Conservation (phyloP, 139 green algal genomes). For the Chlorella sp. region DNA sequence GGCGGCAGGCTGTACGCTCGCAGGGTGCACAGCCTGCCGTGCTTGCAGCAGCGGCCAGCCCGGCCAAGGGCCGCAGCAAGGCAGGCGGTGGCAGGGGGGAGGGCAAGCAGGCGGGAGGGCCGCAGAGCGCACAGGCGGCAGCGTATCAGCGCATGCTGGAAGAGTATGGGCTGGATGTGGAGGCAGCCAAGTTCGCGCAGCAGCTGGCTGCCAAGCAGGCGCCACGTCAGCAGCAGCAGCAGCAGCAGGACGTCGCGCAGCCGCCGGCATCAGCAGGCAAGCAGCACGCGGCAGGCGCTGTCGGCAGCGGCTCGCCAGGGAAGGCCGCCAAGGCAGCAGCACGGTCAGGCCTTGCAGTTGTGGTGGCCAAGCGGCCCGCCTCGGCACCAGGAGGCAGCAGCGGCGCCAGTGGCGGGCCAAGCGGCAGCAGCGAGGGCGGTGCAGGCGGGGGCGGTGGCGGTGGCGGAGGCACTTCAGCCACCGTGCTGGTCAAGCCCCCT, state of each 20-base stretch:
- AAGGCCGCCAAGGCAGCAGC: conserved; percentile 3
- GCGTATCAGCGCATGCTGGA: conserved; percentile 22
- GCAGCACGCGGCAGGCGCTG: not conserved
- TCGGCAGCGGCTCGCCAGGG: not conserved
- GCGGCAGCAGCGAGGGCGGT: not conserved
- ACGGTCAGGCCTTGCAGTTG: not conserved
- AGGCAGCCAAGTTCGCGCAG: conserved; percentile 19
- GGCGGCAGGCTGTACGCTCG: not conserved
- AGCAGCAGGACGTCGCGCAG: not conserved
- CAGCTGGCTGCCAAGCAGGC: conserved; percentile 22
- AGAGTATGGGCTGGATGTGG: conserved; percentile 13
- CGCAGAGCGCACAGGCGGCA: not conserved
- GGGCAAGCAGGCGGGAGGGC: not conserved
- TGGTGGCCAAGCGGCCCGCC: not conserved
- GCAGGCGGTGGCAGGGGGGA: not conserved
- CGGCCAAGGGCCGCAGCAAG: not conserved
- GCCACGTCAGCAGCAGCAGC: not conserved
- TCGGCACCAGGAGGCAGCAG: not conserved
- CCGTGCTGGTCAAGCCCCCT: conserved; percentile 8
- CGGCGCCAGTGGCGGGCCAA: not conserved
- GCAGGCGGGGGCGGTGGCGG: not conserved
- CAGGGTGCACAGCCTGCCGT: not conserved
- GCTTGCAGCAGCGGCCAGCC: not conserved
- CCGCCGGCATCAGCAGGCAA: not conserved
- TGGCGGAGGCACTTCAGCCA: not conserved